Conservation (phyloP, 129 eudicot species). For the Chrysanthemum seticuspe region DNA sequence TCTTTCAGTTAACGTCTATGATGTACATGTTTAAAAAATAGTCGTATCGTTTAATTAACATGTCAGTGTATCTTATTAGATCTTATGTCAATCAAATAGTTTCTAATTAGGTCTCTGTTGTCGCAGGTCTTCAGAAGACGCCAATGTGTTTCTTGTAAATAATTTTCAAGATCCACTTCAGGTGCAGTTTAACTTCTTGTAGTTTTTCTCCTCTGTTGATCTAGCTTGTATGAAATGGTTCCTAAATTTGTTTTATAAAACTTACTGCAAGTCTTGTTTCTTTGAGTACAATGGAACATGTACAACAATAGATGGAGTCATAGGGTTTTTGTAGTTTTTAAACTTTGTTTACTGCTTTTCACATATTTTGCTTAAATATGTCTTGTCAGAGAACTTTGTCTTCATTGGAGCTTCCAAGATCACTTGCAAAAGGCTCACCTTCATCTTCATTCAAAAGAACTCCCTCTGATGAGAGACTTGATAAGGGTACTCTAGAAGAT, state of each 20-base stretch:
- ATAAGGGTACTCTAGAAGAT: conserved; percentile 34
- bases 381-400: conserved; percentile 78
- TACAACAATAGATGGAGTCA: background rate
- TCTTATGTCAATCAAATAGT: conserved; percentile 11
- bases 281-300: background rate
- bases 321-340: background rate
- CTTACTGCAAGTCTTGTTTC: background rate
- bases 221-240: background rate
- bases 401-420: conserved; percentile 89
- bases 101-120: conserved; percentile 11
- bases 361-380: conserved; percentile 18
- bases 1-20: background rate
- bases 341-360: conserved; percentile 6
- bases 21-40: background rate
- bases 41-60: background rate
- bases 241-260: background rate
- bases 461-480: conserved; percentile 32
- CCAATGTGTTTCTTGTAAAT: conserved; percentile 93
- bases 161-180: conserved; percentile 96
- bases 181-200: conserved; percentile 42
- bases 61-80: background rate
- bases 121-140: conserved; percentile 91
- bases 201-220: background rate
- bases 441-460: conserved; percentile 43
- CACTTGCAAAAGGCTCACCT: conserved; percentile 66